A percentile compares a stretch with the other conserved stretches of the same genome.
phyloP scores from a whole-genome alignment of 2,329 filamentous ascomycete genomes.

The Cladosporium sp. region DNA sequence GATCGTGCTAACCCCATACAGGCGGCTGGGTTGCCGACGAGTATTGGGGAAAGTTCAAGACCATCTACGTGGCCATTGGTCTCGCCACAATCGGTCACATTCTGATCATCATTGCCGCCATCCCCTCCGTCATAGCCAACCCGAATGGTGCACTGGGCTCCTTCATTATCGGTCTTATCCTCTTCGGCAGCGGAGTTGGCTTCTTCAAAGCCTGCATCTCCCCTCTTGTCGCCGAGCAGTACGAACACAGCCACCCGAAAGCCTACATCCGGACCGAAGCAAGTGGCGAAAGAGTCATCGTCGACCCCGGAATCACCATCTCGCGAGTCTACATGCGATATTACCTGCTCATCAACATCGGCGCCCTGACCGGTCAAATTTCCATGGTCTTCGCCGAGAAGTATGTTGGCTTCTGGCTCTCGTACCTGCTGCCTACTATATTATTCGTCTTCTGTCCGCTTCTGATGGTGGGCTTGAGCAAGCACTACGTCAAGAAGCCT shows the following conservation, averaged over 20 bases:
- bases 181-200: conserved; percentile 69
- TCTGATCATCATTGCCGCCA: conserved; percentile 61
- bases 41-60: conserved; percentile 65
- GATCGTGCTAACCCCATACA: background rate
- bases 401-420: conserved; percentile 62
- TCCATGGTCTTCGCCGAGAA: conserved; percentile 64
- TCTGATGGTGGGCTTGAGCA: conserved; percentile 33
- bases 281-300: conserved; percentile 41
- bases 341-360: conserved; percentile 68
- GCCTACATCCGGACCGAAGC: conserved; percentile 35
- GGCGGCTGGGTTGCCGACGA: conserved; percentile 58
- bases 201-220: conserved; percentile 76
- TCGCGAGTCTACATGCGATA: conserved; percentile 54
- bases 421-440: conserved; percentile 57
- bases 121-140: conserved; percentile 59
- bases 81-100: conserved; percentile 63
- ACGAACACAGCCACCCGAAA: conserved; percentile 31
- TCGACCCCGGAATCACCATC: conserved; percentile 43
- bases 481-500: conserved; percentile 55
- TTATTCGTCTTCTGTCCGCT: conserved; percentile 53
- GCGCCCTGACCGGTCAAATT: conserved; percentile 51
- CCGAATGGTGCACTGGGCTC: conserved; percentile 57
- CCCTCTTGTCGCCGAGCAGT: conserved; percentile 45
- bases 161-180: conserved; percentile 59
- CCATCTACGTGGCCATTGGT: conserved; percentile 62